Base-by-base conservation (phyloP, 176 grass and related monocot genomes). In the Cenchrus americanus region DNA sequence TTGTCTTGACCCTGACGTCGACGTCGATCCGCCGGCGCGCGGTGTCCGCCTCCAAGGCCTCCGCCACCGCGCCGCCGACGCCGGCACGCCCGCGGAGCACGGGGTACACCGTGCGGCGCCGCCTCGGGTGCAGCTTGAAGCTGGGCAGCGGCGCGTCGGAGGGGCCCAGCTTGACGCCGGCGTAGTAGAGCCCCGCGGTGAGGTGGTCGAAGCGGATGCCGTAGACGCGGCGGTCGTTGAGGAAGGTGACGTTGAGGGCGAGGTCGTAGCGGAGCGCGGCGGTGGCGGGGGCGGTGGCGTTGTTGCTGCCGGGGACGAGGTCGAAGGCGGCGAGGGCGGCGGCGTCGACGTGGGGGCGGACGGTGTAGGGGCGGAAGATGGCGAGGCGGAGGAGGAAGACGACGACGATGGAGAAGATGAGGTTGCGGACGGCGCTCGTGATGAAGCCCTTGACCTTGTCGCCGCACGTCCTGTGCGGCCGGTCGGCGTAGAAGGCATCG, bases 141-240 rank as follows among this genome's bases (percentile, higher is more conserved):
- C 24, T 23, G 2, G 47, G 78, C 6, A 42, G 19, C 48, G 78
- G 53, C 63, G 67, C 78, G 78, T 80, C 63, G 78, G 78, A 68
- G 62, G 78, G 48, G 6, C 78, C 78, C 8, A 80, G 27, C 78
- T 80, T 80, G 63, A 18, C 7, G 47, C 78, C 78, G 78, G 9
- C 21, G 63, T 80, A 80, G 47, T 68, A 69, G 10, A 80, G 30
- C 10, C 48, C 78, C 9, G 49, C 48, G 18, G 63, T 69, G 78
- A 80, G 78, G 78, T 80, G 78, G 27, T 68, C 23, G 48, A 80
- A 69, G 27, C 7, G 49, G 63, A 80, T 55, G 48, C 7, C 0
- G 63, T 23, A 41, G 26, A 55, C 6, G 17, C 26, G 5, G 30
- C 12, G 32, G 53, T 23, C 9, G 47, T 53, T 80, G 63, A 68